Conservation (phyloP, 306 rosid genomes). For the Neltuma alba region DNA sequence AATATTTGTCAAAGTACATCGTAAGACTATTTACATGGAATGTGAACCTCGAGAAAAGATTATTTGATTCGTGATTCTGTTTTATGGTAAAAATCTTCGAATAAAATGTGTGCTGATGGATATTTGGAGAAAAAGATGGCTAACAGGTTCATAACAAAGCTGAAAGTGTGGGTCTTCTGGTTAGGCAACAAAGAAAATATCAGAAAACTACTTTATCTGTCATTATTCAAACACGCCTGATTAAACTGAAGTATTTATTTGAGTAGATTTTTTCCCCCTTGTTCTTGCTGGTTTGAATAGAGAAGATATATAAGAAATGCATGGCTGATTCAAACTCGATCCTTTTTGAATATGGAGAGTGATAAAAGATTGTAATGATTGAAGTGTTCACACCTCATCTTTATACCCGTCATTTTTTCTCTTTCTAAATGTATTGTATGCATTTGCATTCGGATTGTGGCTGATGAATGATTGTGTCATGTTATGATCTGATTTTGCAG, state of each 20-base stretch:
- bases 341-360: not conserved
- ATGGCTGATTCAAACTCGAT: not conserved
- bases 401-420: not conserved
- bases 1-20: not conserved
- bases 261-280: not conserved
- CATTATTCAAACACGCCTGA: not conserved
- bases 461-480: slow-evolving; percentile 22
- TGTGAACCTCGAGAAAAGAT: not conserved
- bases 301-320: not conserved
- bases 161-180: not conserved
- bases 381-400: not conserved
- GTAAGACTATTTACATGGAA: not conserved
- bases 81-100: not conserved
- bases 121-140: not conserved
- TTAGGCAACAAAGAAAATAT: not conserved
- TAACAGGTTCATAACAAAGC: not conserved
- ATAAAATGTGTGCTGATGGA: not conserved
- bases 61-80: not conserved
- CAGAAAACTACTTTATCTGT: not conserved
- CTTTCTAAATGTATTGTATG: not conserved
- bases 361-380: not conserved
- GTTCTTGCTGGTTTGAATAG: slow-evolving; percentile 16
- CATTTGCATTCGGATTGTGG: not conserved
- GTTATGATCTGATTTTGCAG: slow-evolving; percentile 48
- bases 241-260: too few relatives aligned